A percentile compares a stretch with the other conserved stretches of the same genome.
phyloP scores from a whole-genome alignment of 345 rosid species.

The Punica granatum region DNA sequence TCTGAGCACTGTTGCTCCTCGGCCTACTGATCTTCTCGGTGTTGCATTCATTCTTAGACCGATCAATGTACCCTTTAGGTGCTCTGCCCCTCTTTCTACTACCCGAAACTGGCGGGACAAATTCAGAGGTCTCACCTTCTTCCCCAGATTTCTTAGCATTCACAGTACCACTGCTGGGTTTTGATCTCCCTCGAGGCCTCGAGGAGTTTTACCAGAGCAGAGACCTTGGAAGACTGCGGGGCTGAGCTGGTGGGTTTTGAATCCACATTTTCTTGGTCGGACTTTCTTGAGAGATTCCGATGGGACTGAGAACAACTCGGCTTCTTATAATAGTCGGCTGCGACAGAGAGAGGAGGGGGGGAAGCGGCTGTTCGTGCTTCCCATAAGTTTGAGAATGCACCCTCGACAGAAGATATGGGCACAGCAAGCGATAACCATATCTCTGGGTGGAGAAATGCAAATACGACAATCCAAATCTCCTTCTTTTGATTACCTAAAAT shows the following conservation, averaged over 20 bases:
- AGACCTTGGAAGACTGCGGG: constrained; percentile 44
- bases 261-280: constrained; percentile 10
- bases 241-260: constrained; percentile 12
- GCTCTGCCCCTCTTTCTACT: constrained; percentile 50
- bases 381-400: constrained; percentile 65
- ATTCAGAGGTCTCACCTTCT: constrained; percentile 9
- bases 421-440: constrained; percentile 60
- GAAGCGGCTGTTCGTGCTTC: constrained; percentile 40
- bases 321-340: constrained; percentile 40
- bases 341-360: constrained; percentile 94
- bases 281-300: constrained; percentile 29
- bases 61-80: constrained; percentile 20
- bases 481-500: no score
- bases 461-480: constrained; percentile 62
- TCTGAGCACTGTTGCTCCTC: constrained; percentile 3
- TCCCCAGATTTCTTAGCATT: constrained; percentile 14
- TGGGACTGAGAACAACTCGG: constrained; percentile 74
- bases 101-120: neutral
- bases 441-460: constrained; percentile 59
- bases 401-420: constrained; percentile 74
- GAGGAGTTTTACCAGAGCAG: constrained; percentile 76
- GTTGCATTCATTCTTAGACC: constrained; percentile 29
- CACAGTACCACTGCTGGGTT: constrained; percentile 22
- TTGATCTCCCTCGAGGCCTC: constrained; percentile 28
- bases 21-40: constrained; percentile 7